phyloP scores from a whole-genome alignment of 257 asterid species.

The Gardenia jasminoides region DNA sequence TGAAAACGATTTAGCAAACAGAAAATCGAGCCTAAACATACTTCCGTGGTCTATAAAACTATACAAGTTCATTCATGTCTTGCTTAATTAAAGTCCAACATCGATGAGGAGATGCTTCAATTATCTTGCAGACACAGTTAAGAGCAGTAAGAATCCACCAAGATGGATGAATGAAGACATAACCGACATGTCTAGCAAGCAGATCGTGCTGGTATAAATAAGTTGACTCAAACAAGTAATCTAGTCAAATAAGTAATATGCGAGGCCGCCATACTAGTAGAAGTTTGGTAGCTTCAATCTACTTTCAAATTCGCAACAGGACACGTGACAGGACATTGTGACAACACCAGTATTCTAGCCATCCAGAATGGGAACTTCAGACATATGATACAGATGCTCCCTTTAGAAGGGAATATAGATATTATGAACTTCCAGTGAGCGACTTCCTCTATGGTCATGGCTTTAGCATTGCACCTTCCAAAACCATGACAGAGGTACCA shows the following conservation, averaged over 20 bases:
- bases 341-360: neutral
- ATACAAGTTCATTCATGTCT: neutral
- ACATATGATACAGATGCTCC: neutral
- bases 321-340: neutral
- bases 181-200: conserved; percentile 12
- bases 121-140: neutral
- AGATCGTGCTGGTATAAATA: neutral
- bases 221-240: neutral
- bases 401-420: neutral
- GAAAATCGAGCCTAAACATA: neutral
- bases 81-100: neutral
- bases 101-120: neutral
- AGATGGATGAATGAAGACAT: neutral
- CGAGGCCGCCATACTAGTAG: neutral
- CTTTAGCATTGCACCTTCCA: conserved; percentile 8
- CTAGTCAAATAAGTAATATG: neutral
- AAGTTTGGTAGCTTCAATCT: neutral
- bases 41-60: neutral
- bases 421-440: neutral
- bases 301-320: neutral
- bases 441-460: conserved; percentile 3
- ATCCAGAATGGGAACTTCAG: neutral
- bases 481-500: conserved; percentile 22
- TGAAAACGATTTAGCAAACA: neutral
- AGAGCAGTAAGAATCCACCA: neutral